phyloP scores from a whole-genome alignment of 495 filamentous ascomycete genomes.

The Parathielavia hyrcaniae region DNA sequence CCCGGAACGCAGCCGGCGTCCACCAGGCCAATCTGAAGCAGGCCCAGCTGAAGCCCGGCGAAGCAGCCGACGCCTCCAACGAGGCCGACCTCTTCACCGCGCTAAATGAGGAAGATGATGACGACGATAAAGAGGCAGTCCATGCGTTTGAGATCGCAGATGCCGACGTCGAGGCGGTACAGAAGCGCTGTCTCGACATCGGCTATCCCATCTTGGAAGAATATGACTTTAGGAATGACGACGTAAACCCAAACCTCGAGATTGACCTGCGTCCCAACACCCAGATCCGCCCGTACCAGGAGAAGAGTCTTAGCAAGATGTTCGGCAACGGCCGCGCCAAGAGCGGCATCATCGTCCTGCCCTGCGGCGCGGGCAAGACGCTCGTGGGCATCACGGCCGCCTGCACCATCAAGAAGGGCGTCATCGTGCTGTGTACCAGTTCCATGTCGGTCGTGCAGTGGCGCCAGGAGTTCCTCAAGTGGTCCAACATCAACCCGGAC shows the following conservation, averaged over 20 bases:
- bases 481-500: conserved; percentile 93
- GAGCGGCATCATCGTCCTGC: conserved; percentile 94
- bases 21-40: conserved; percentile 53
- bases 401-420: conserved; percentile 94
- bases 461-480: conserved; percentile 91
- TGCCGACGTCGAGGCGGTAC: conserved; percentile 71
- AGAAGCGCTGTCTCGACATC: conserved; percentile 82
- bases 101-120: conserved; percentile 78
- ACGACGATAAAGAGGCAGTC: conserved; percentile 80
- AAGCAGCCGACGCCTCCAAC: conserved; percentile 21
- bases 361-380: conserved; percentile 96
- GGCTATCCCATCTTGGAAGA: conserved; percentile 87
- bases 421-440: conserved; percentile 90
- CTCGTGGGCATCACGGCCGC: conserved; percentile 94
- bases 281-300: conserved; percentile 86
- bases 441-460: conserved; percentile 98
- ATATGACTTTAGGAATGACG: conserved; percentile 96
- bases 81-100: conserved; percentile 46
- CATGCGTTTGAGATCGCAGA: conserved; percentile 91
- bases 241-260: conserved; percentile 78
- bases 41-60: conserved; percentile 27
- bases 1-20: conserved; percentile 82
- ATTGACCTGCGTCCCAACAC: conserved; percentile 84
- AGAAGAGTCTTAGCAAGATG: conserved; percentile 97
- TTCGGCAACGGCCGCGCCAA: conserved; percentile 96